Base-by-base conservation (phyloP, 331 rosid genomes). In the Phaseolus coccineus region DNA sequence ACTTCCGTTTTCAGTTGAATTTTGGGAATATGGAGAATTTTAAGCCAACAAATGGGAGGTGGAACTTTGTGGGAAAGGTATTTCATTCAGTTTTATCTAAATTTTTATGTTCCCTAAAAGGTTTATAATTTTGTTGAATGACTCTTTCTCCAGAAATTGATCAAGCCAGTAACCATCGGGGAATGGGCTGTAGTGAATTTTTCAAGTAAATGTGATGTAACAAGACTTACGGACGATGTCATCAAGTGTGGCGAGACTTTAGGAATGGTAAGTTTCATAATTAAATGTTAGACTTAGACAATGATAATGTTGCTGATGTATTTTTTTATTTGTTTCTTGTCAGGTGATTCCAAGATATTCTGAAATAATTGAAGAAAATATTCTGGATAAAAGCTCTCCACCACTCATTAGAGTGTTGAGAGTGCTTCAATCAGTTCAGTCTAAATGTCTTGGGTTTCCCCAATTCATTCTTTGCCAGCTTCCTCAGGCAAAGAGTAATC, bases 1-100 rank as follows among this genome's bases (percentile, higher is more conserved):
- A n/a, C n/a, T n/a, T n/a, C n/a, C n/a, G n/a, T n/a, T n/a, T 61
- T 30, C 77, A 93, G 99, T 73, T 96, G 78, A 93, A 89, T 74
- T 93, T 92, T 47, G 97, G 98, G 33, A 89, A 91, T 10, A 95
- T 93, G 4, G 97, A 91, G 78, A 93, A 96, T 59, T 92, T 94
- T 56, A 89, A 83, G 64, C 98, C 99, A 0, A 86, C 92, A 27
- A 93, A 93, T 74, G 99, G 99, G 11, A 82, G 96, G 53, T 96
- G 99, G 99, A 93, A 96, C n/a, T 93, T 96, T 22, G 93, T 93
- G 50, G 88, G 88, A 7, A 96, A 96, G 96, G 98, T 96, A 52
- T n/a, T 42, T 33, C 6, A 51, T 44, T 14, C 25, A 24, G 53
- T 3, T 4, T 31, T 12, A 4, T 11, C 3, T 42, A 37, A 1